Percentiles rank a stretch among this genome's conserved stretches.
Conservation (phyloP, 1,139 yeast species). For the Pichia sorboxylosa region DNA sequence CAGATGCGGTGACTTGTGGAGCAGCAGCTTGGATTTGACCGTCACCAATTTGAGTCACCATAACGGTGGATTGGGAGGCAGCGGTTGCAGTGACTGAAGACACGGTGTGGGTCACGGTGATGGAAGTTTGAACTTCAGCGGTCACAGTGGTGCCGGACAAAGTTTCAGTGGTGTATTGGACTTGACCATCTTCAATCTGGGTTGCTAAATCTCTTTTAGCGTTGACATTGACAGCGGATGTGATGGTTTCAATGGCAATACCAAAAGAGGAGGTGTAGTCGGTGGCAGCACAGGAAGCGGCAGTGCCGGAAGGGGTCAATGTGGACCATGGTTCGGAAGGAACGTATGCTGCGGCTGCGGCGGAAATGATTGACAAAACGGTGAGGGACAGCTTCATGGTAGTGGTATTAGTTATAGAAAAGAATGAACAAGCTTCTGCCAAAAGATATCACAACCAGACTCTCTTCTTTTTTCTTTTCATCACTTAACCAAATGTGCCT, state of each 20-base stretch:
- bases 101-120: slow-evolving; percentile 22
- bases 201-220: slow-evolving; percentile 21
- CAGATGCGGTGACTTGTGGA: slow-evolving; percentile 21
- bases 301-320: slow-evolving; percentile 46
- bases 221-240: slow-evolving; percentile 25
- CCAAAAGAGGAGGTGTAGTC: slow-evolving; percentile 50
- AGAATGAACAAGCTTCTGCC: slow-evolving; percentile 2
- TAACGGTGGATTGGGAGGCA: slow-evolving; percentile 14
- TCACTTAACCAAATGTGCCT: no score
- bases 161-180: slow-evolving; percentile 32
- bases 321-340: slow-evolving; percentile 66
- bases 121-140: slow-evolving; percentile 2
- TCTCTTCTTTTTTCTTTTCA: no score
- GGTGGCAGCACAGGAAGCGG: slow-evolving; percentile 37
- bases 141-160: slow-evolving; percentile 32
- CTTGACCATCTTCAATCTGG: slow-evolving; percentile 22
- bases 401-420: neutral
- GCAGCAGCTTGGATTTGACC: slow-evolving; percentile 31
- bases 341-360: slow-evolving; percentile 50
- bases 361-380: slow-evolving; percentile 36
- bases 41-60: slow-evolving; percentile 28
- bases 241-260: slow-evolving; percentile 49
- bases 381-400: slow-evolving; percentile 22
- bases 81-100: slow-evolving; percentile 22
- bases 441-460: no score